Evolutionary conservation across 2,329 filamentous ascomycete genomes (phyloP).

Genomic region (Bipolaris cookei): DNA sequence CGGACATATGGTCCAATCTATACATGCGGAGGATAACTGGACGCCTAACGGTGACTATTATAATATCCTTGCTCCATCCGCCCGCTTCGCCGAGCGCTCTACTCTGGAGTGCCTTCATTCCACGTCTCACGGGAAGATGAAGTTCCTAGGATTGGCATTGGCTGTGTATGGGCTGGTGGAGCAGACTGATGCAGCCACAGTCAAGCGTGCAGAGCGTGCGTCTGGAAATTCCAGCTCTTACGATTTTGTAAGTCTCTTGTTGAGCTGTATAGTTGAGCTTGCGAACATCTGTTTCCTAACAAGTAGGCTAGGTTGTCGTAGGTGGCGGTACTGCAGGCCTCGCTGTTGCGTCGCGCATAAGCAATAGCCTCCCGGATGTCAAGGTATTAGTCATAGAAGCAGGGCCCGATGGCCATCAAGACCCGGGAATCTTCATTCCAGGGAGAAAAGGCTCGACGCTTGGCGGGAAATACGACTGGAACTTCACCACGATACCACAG

Average conservation of each 20-base stretch:
- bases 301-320: slow-evolving; percentile 21
- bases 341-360: slow-evolving; percentile 42
- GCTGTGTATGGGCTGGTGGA: slow-evolving; percentile 9
- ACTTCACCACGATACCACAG: slow-evolving; percentile 56
- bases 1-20: not conserved
- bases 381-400: slow-evolving; percentile 38
- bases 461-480: slow-evolving; percentile 42
- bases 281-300: not conserved
- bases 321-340: slow-evolving; percentile 40
- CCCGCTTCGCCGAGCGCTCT: not conserved
- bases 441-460: slow-evolving; percentile 39
- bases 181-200: slow-evolving; percentile 5
- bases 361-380: slow-evolving; percentile 35
- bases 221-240: slow-evolving; percentile 2
- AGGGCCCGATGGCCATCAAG: slow-evolving; percentile 37
- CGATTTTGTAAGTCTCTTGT: slow-evolving; percentile 9
- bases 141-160: slow-evolving; percentile 5
- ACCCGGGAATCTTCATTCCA: slow-evolving; percentile 36
- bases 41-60: not conserved
- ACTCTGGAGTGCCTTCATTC: not conserved
- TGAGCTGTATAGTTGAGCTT: not conserved
- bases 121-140: slow-evolving; percentile 13
- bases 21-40: not conserved
- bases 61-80: not conserved
- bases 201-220: not conserved